Percentiles rank a stretch among this genome's conserved stretches.
Conservation (phyloP, 805 yeast species). For the Candida ficus region DNA sequence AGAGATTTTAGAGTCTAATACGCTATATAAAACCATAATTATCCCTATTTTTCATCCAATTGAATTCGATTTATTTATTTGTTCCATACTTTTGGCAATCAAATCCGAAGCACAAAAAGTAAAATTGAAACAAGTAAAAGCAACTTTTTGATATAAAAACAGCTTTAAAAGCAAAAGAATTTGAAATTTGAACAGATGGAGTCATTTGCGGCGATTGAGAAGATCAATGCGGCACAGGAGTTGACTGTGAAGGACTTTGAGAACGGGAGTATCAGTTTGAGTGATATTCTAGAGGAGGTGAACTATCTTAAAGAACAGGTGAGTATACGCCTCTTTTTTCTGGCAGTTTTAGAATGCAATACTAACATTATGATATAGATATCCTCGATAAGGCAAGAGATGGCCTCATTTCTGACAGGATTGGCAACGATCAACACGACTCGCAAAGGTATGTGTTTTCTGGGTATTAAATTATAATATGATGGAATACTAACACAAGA, state of each 20-base stretch:
- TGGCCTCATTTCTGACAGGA: slow-evolving; percentile 31
- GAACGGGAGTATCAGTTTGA: slow-evolving; percentile 32
- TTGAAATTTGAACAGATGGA: too few species aligned
- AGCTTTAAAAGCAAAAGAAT: too few species aligned
- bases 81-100: too few species aligned
- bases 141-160: too few species aligned
- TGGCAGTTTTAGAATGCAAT: not conserved
- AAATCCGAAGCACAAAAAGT: too few species aligned
- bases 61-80: too few species aligned
- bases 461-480: too few species aligned
- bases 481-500: not conserved
- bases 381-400: slow-evolving; percentile 33
- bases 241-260: slow-evolving; percentile 36
- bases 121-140: too few species aligned
- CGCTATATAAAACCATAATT: too few species aligned
- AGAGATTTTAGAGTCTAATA: too few species aligned
- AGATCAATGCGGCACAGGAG: slow-evolving; percentile 18
- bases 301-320: slow-evolving; percentile 28
- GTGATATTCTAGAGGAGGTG: slow-evolving; percentile 32
- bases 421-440: slow-evolving; percentile 36
- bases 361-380: slow-evolving; percentile 12
- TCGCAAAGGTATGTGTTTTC: slow-evolving; percentile 16
- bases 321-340: too few species aligned
- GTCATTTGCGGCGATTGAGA: slow-evolving; percentile 25
- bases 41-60: too few species aligned